These are phyloP conservation scores for Cladosporium sp. DNA, from an alignment of 2,329 filamentous ascomycete genomes.

Conservation along the genomic window DNA sequence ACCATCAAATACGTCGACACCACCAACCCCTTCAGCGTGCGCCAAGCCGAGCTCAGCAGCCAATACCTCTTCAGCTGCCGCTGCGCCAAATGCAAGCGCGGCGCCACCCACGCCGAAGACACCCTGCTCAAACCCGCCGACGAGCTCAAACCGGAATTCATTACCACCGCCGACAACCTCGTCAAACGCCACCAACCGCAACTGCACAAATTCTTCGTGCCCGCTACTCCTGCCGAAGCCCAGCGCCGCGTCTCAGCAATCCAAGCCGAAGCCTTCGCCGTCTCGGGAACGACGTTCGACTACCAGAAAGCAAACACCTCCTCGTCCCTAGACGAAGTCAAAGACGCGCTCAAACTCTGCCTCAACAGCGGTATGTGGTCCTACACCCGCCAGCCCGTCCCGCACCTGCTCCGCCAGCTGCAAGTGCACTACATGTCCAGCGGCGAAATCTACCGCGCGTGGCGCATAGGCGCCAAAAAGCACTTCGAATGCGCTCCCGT, in stretches of 20 bases:
- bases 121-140: constrained; percentile 39
- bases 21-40: constrained; percentile 52
- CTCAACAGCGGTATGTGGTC: constrained; percentile 46
- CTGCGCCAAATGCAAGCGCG: constrained; percentile 53
- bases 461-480: constrained; percentile 53
- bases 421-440: constrained; percentile 50
- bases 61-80: constrained; percentile 61
- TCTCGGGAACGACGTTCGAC: constrained; percentile 28
- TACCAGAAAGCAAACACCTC: constrained; percentile 27
- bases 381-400: constrained; percentile 55
- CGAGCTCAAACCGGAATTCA: constrained; percentile 27
- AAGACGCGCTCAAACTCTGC: constrained; percentile 31
- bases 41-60: constrained; percentile 53
- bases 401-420: constrained; percentile 55
- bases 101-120: constrained; percentile 42
- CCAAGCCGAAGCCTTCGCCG: constrained; percentile 31
- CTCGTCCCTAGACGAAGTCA: constrained; percentile 29
- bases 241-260: constrained; percentile 28
- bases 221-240: constrained; percentile 21
- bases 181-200: constrained; percentile 27
- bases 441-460: constrained; percentile 48
- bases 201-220: constrained; percentile 24
- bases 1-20: constrained; percentile 63
- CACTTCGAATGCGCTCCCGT: constrained; percentile 54
- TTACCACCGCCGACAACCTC: constrained; percentile 25